phyloP scores from a whole-genome alignment of 352 stramenopile species.

The Phytopythium cucurbitacearum region DNA sequence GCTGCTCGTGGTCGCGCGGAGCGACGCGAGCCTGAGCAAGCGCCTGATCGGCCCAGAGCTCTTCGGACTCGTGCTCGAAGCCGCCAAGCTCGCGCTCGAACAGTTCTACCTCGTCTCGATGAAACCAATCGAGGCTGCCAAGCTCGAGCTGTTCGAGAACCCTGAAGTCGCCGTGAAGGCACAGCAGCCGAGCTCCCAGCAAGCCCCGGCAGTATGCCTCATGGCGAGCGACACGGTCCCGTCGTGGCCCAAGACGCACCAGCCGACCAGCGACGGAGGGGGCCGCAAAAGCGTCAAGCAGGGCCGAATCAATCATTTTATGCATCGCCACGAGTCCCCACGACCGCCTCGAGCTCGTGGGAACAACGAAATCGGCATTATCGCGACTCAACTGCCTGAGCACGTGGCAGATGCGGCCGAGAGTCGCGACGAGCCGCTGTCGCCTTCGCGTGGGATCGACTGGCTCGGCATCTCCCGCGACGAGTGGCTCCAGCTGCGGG shows the following conservation, averaged over 20 bases:
- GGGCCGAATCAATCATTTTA: constrained; percentile 68
- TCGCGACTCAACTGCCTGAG: constrained; percentile 1
- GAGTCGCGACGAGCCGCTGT: neutral
- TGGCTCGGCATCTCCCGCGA: constrained; percentile 65
- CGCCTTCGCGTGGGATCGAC: constrained; percentile 26
- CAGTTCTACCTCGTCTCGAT: constrained; percentile 59
- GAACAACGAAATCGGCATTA: neutral
- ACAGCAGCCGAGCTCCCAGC: constrained; percentile 8
- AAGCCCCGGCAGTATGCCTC: constrained; percentile 31
- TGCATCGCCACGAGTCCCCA: constrained; percentile 13
- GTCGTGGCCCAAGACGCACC: constrained; percentile 53
- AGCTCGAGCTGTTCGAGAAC: constrained; percentile 37
- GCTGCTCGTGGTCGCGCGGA: constrained; percentile 53
- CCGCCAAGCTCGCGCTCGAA: constrained; percentile 71
- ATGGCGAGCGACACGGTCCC: constrained; percentile 56
- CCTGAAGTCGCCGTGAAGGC: constrained; percentile 7
- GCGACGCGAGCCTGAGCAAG: constrained; percentile 60
- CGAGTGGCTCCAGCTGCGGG: constrained; percentile 58
- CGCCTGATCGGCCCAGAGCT: constrained; percentile 58
- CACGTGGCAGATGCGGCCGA: constrained; percentile 10
- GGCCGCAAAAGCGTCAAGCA: constrained; percentile 46
- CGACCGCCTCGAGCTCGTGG: neutral
- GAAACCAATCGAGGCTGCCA: constrained; percentile 39
- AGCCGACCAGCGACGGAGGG: constrained; percentile 48
- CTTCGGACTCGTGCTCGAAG: constrained; percentile 65